These are phyloP conservation scores for Phellopilus nigrolimitatus DNA, from an alignment of 1,284 basidiomycete genomes.

Conservation along the genomic window DNA sequence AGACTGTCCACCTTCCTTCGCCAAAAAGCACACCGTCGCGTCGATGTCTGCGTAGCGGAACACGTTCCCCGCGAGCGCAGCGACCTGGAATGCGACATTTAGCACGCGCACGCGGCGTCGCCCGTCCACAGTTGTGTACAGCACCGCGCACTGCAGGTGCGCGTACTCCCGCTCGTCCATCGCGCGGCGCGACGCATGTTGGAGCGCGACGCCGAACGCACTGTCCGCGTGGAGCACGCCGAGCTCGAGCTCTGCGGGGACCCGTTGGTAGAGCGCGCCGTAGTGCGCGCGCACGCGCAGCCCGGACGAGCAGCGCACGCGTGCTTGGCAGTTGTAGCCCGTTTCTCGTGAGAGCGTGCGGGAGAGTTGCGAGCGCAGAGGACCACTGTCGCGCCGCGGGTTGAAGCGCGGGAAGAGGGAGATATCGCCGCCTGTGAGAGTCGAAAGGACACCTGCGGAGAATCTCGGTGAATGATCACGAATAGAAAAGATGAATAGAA, in stretches of 20 bases:
- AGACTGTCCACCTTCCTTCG: slow-evolving; percentile 67
- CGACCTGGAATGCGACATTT: slow-evolving; percentile 83
- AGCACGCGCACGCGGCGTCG: slow-evolving; percentile 81
- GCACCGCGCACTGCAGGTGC: slow-evolving; percentile 84
- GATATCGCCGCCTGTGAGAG: slow-evolving; percentile 86
- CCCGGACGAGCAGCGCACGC: slow-evolving; percentile 38
- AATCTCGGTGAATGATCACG: slow-evolving; percentile 2
- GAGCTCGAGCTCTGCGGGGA: slow-evolving; percentile 75
- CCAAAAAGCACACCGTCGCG: slow-evolving; percentile 67
- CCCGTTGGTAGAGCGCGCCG: slow-evolving; percentile 81
- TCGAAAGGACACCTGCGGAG: slow-evolving; percentile 55
- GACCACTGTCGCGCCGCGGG: slow-evolving; percentile 60
- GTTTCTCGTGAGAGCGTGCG: slow-evolving; percentile 70
- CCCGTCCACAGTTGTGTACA: slow-evolving; percentile 83
- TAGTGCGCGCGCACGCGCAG: slow-evolving; percentile 68
- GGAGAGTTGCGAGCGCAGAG: slow-evolving; percentile 70
- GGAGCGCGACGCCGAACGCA: slow-evolving; percentile 63
- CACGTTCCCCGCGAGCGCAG: slow-evolving; percentile 83
- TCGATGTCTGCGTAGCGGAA: slow-evolving; percentile 95
- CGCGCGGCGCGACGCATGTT: slow-evolving; percentile 37
- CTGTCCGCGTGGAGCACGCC: slow-evolving; percentile 82
- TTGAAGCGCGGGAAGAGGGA: slow-evolving; percentile 93
- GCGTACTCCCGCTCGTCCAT: slow-evolving; percentile 78
- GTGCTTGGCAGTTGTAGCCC: slow-evolving; percentile 14
- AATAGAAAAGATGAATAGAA: not conserved